phyloP scores from a whole-genome alignment of 352 stramenopile genomes.

The Thraustochytrium striatum region DNA sequence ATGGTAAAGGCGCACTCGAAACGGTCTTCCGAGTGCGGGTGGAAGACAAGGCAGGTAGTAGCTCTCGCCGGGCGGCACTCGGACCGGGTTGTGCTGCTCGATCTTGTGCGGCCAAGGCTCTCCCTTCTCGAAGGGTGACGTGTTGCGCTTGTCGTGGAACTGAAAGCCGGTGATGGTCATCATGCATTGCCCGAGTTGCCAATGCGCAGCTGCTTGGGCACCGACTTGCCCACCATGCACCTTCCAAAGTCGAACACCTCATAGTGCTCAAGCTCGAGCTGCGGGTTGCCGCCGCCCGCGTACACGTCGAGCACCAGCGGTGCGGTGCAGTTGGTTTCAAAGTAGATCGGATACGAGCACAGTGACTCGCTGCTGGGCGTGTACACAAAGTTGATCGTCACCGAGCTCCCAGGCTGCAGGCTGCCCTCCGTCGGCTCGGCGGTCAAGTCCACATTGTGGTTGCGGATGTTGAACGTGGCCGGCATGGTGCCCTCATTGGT shows the following conservation, averaged over 20 bases:
- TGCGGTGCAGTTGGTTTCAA: constrained; percentile 49
- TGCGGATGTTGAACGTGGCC: constrained; percentile 24
- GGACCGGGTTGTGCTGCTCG: not conserved
- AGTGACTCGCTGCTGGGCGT: constrained; percentile 14
- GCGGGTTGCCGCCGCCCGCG: constrained; percentile 36
- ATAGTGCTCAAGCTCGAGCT: constrained; percentile 42
- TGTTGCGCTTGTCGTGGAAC: not conserved
- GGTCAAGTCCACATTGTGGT: constrained; percentile 9
- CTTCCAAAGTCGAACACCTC: constrained; percentile 45
- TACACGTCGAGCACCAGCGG: constrained; percentile 41
- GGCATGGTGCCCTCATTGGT: constrained; percentile 32
- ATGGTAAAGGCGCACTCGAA: constrained; percentile 33
- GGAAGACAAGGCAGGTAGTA: constrained; percentile 40
- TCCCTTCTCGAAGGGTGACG: not conserved
- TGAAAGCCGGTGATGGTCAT: constrained; percentile 6
- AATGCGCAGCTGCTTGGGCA: constrained; percentile 41
- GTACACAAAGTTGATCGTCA: constrained; percentile 39
- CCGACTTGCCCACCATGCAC: constrained; percentile 49
- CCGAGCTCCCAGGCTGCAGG: constrained; percentile 8
- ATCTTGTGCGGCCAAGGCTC: constrained; percentile 34
- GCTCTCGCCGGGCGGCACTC: constrained; percentile 29
- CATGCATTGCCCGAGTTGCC: constrained; percentile 45
- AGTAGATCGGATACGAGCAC: constrained; percentile 17
- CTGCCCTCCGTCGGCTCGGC: constrained; percentile 30
- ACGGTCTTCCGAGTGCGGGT: constrained; percentile 1